phyloP scores from a whole-genome alignment of 495 filamentous ascomycete genomes.

The Emericellopsis terricola region DNA sequence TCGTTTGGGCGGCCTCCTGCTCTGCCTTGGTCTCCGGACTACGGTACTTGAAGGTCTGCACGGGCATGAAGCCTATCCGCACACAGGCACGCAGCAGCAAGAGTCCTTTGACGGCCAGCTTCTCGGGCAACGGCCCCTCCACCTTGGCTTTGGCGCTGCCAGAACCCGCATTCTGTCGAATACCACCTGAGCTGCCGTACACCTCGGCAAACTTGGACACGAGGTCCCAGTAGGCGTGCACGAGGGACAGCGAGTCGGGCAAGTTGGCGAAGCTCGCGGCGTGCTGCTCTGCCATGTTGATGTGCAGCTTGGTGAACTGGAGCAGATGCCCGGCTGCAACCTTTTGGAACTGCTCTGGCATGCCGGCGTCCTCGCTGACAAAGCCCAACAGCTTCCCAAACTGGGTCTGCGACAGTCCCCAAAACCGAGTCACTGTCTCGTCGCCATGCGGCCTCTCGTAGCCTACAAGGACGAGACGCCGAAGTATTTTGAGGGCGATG shows the following conservation, averaged over 20 bases:
- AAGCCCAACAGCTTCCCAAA: conserved; percentile 48
- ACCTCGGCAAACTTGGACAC: conserved; percentile 55
- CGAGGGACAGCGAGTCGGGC: conserved; percentile 55
- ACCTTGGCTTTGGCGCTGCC: conserved; percentile 26
- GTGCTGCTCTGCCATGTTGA: conserved; percentile 60
- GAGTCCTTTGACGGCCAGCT: conserved; percentile 61
- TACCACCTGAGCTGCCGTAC: conserved; percentile 33
- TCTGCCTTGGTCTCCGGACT: conserved; percentile 51
- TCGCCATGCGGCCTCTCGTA: conserved; percentile 73
- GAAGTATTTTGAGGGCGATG: conserved; percentile 57
- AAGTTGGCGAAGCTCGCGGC: conserved; percentile 67
- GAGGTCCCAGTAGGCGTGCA: conserved; percentile 68
- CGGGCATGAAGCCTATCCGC: conserved; percentile 63
- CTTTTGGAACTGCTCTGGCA: conserved; percentile 23
- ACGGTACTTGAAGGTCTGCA: conserved; percentile 65
- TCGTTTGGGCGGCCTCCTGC: conserved; percentile 40
- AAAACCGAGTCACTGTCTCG: conserved; percentile 54
- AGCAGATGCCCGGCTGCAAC: conserved; percentile 68
- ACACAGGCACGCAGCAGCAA: conserved; percentile 69
- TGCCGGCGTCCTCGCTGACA: conserved; percentile 26
- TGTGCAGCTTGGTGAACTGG: conserved; percentile 80
- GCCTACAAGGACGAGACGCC: conserved; percentile 62
- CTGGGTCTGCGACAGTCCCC: conserved; percentile 51
- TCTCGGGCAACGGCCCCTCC: conserved; percentile 48
- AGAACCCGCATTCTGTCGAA: conserved; percentile 26